These are phyloP conservation scores for Yarrowia galli DNA, from an alignment of 1,139 yeast species.

Conservation along the genomic window DNA sequence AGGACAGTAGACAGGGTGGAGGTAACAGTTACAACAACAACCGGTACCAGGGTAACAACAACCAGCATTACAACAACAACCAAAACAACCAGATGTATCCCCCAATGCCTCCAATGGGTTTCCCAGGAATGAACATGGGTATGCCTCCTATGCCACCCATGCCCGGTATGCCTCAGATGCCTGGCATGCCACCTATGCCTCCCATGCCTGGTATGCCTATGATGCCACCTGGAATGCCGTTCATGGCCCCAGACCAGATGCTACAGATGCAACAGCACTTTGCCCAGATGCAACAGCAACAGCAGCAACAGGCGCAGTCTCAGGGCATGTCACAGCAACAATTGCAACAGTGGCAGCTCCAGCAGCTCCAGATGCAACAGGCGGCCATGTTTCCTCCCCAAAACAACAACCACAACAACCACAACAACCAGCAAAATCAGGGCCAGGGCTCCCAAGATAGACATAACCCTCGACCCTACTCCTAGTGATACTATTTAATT, in stretches of 20 bases:
- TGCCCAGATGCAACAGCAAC: constrained; percentile 33
- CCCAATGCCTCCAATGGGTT: constrained; percentile 8
- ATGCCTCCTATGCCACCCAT: background rate
- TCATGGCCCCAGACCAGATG: constrained; percentile 31
- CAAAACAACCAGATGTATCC: constrained; percentile 15
- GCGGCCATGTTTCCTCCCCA: constrained; percentile 3
- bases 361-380: constrained; percentile 22
- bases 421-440: constrained; percentile 22
- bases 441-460: background rate
- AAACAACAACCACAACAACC: constrained; percentile 24
- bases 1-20: background rate
- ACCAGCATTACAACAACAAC: constrained; percentile 12
- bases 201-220: constrained; percentile 44
- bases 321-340: constrained; percentile 13
- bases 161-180: background rate
- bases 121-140: constrained; percentile 5
- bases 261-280: constrained; percentile 37
- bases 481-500: background rate
- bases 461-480: constrained; percentile 21
- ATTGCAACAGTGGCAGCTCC: constrained; percentile 18
- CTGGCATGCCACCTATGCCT: constrained; percentile 4
- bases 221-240: constrained; percentile 43
- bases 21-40: background rate
- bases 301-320: constrained; percentile 11
- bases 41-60: constrained; percentile 3